Conservation (phyloP, 495 filamentous ascomycete genomes). For the Xeromyces bisporus region DNA sequence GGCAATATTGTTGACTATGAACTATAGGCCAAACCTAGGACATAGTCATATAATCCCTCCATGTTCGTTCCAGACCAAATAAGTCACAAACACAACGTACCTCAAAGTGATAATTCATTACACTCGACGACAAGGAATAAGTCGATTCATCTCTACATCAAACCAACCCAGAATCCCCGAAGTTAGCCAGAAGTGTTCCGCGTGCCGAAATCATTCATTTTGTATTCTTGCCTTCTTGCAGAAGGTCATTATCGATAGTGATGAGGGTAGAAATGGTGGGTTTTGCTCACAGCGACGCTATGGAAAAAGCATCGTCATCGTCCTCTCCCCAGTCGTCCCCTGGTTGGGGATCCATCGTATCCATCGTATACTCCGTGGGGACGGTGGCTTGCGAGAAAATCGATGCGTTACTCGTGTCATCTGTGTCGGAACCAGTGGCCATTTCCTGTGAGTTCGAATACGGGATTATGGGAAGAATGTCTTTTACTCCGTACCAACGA, state of each 20-base stretch:
- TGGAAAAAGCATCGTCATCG: slow-evolving; percentile 1
- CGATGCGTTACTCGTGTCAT: not conserved
- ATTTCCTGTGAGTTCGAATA: too few species aligned
- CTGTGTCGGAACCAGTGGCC: not conserved
- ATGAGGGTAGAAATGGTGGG: too few species aligned
- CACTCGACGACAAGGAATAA: slow-evolving; percentile 2
- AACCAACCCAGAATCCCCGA: not conserved
- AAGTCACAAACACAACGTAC: not conserved
- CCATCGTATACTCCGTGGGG: slow-evolving; percentile 1
- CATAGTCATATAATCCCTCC: too few species aligned
- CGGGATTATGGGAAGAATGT: too few species aligned
- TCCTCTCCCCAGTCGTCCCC: not conserved
- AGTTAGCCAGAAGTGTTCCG: too few species aligned
- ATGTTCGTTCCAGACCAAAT: too few species aligned
- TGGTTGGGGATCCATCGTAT: not conserved
- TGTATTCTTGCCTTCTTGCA: too few species aligned
- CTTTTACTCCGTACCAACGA: too few species aligned
- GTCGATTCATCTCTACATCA: slow-evolving; percentile 3
- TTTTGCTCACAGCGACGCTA: slow-evolving; percentile 2
- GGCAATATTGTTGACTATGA: too few species aligned
- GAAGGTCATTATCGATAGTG: too few species aligned
- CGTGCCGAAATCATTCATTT: too few species aligned
- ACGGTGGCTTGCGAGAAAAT: slow-evolving; percentile 1
- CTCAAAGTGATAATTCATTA: slow-evolving; percentile 4
- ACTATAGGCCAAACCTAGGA: too few species aligned